These are phyloP conservation scores for Elaphomyces granulatus DNA, from an alignment of 495 filamentous ascomycete species.

Conservation along the genomic window DNA sequence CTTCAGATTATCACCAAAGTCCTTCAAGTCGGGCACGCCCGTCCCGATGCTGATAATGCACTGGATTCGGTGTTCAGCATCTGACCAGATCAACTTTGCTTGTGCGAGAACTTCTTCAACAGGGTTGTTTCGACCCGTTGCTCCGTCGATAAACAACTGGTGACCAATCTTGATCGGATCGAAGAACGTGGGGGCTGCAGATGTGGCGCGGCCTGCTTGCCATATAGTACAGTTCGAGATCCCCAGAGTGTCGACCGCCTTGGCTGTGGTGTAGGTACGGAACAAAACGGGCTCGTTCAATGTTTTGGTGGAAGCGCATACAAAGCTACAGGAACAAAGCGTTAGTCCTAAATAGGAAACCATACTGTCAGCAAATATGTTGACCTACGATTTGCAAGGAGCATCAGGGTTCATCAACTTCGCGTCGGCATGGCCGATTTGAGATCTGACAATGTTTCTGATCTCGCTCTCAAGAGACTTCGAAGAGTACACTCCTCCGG, in stretches of 20 bases:
- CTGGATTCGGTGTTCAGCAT: too few relatives aligned
- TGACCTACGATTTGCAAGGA: slow-evolving; percentile 24
- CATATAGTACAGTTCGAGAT: too few relatives aligned
- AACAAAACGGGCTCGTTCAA: slow-evolving; percentile 9
- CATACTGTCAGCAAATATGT: not conserved
- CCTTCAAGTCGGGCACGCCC: too few relatives aligned
- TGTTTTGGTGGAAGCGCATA: too few relatives aligned
- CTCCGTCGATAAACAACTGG: slow-evolving; percentile 28
- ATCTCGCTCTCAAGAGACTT: slow-evolving; percentile 26
- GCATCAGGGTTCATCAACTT: slow-evolving; percentile 25
- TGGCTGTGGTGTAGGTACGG: too few relatives aligned
- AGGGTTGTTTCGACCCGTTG: slow-evolving; percentile 32
- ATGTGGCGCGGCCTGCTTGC: slow-evolving; percentile 32
- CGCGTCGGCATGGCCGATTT: slow-evolving; percentile 22
- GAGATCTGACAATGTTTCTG: slow-evolving; percentile 23
- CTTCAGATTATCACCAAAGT: too few relatives aligned
- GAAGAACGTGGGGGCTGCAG: slow-evolving; percentile 33
- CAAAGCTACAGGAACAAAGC: slow-evolving; percentile 26
- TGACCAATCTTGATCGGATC: slow-evolving; percentile 26
- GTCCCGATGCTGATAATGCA: slow-evolving; percentile 36
- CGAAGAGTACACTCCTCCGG: slow-evolving; percentile 25
- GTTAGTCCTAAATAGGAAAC: slow-evolving; percentile 1
- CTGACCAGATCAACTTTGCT: too few relatives aligned
- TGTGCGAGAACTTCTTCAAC: too few relatives aligned
- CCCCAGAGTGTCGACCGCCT: too few relatives aligned